A percentile compares a stretch with the other conserved stretches of the same genome.
Evolutionary conservation across 352 stramenopile species (phyloP).

Genomic region (Phytophthora boehmeriae): DNA sequence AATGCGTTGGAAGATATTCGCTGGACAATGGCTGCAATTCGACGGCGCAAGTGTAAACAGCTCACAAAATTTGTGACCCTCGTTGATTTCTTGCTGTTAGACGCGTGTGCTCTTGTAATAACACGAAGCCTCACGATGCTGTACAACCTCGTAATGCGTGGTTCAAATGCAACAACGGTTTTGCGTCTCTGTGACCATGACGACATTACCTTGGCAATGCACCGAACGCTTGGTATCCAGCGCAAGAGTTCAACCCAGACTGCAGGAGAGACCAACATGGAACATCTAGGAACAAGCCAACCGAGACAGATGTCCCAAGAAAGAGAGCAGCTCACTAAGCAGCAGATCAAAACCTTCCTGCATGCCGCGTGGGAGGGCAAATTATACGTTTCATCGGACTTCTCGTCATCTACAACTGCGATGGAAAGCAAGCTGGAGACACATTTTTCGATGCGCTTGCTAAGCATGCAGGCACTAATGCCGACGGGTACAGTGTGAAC

Average conservation of each 20-base stretch:
- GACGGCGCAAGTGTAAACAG: slow-evolving; percentile 55
- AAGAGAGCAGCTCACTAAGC: slow-evolving; percentile 30
- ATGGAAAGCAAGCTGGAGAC: slow-evolving; percentile 49
- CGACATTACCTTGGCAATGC: slow-evolving; percentile 15
- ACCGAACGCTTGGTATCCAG: slow-evolving; percentile 6
- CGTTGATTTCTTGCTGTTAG: slow-evolving; percentile 64
- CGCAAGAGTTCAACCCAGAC: slow-evolving; percentile 12
- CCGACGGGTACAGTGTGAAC: slow-evolving; percentile 31
- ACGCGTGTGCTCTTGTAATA: slow-evolving; percentile 42
- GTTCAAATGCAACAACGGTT: slow-evolving; percentile 48
- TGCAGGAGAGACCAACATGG: slow-evolving; percentile 14
- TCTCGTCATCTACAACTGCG: slow-evolving; percentile 21
- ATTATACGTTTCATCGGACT: slow-evolving; percentile 6
- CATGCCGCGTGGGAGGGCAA: slow-evolving; percentile 47
- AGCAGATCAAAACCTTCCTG: slow-evolving; percentile 58
- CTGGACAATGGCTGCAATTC: slow-evolving; percentile 76
- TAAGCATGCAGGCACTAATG: background rate
- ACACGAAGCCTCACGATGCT: slow-evolving; percentile 53
- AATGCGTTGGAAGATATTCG: slow-evolving; percentile 57
- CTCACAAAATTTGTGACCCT: slow-evolving; percentile 60
- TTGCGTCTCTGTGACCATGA: slow-evolving; percentile 33
- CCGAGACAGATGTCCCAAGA: background rate
- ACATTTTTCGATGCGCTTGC: slow-evolving; percentile 31
- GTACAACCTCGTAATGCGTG: slow-evolving; percentile 41
- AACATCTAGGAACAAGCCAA: background rate